These are phyloP conservation scores for Pythium dissimile DNA, from an alignment of 352 stramenopile species.

Conservation along the genomic window DNA sequence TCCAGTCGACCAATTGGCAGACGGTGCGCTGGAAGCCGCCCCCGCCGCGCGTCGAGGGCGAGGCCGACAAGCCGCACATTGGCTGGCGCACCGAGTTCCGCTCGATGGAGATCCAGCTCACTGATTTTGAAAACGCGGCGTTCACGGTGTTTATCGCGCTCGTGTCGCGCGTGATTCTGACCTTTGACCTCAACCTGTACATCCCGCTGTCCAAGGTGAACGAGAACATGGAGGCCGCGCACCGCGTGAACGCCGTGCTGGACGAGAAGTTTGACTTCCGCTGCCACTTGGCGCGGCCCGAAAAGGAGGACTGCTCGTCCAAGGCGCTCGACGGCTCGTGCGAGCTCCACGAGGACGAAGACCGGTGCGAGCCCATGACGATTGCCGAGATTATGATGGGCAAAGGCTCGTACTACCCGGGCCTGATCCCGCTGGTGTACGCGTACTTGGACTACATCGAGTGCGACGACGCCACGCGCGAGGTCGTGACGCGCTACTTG, in stretches of 20 bases:
- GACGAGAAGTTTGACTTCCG: constrained; percentile 98
- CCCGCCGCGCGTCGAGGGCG: constrained; percentile 59
- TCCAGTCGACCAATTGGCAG: constrained; percentile 99
- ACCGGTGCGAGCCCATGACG: constrained; percentile 94
- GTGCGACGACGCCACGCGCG: constrained; percentile 91
- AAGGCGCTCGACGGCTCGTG: constrained; percentile 20
- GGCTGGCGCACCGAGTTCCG: constrained; percentile 92
- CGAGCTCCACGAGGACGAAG: constrained; percentile 53
- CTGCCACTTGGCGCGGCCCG: constrained; percentile 90
- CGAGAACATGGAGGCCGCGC: constrained; percentile 99
- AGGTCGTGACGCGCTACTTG: constrained; percentile 71
- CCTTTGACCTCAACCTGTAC: constrained; percentile 99
- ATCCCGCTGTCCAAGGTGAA: constrained; percentile 97
- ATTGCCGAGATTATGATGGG: constrained; percentile 96
- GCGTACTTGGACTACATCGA: constrained; percentile 98
- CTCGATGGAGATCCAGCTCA: constrained; percentile 99
- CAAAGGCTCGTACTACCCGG: constrained; percentile 96
- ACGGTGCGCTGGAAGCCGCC: constrained; percentile 99
- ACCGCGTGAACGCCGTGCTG: constrained; percentile 92
- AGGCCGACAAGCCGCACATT: constrained; percentile 45
- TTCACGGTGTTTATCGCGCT: constrained; percentile 99
- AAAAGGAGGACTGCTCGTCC: constrained; percentile 61
- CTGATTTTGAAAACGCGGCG: constrained; percentile 99
- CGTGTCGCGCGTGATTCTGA: constrained; percentile 97
- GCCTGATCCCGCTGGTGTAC: constrained; percentile 95